Percentiles rank a stretch among this genome's conserved stretches.
These are phyloP conservation scores for Cordyceps militaris DNA, from an alignment of 2,329 filamentous ascomycete species.

Conservation along the genomic window DNA sequence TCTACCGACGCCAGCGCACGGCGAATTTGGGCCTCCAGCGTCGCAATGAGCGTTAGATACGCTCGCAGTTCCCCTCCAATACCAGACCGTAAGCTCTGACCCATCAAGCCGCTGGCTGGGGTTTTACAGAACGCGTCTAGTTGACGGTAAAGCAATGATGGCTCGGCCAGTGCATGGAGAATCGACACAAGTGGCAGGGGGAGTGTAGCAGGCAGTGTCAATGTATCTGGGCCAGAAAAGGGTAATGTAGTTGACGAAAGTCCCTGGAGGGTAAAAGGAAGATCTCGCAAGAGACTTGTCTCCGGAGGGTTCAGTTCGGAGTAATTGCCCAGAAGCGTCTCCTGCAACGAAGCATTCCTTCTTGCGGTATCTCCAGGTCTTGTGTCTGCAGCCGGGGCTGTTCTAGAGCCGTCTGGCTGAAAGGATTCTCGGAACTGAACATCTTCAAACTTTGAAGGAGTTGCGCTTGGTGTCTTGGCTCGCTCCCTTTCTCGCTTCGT, in stretches of 20 bases:
- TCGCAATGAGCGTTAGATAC: conserved; percentile 85
- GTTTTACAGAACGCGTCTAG: conserved; percentile 77
- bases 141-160: conserved; percentile 80
- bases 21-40: conserved; percentile 85
- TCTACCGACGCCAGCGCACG: conserved; percentile 70
- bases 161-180: conserved; percentile 83
- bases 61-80: conserved; percentile 78
- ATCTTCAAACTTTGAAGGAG: conserved; percentile 34
- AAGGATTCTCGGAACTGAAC: conserved; percentile 47
- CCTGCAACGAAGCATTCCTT: conserved; percentile 50
- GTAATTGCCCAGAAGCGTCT: conserved; percentile 50
- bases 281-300: conserved; percentile 62
- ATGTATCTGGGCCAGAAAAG: conserved; percentile 60
- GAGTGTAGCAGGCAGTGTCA: conserved; percentile 72
- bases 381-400: conserved; percentile 34
- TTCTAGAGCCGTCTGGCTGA: conserved; percentile 44
- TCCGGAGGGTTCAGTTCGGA: conserved; percentile 55
- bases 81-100: conserved; percentile 84
- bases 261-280: conserved; percentile 90
- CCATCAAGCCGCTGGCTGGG: conserved; percentile 74
- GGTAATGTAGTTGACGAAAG: conserved; percentile 78
- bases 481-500: conserved; percentile 31
- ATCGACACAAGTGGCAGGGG: conserved; percentile 81
- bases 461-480: conserved; percentile 24
- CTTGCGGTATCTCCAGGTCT: conserved; percentile 28